Conservation (phyloP, 1,284 basidiomycete genomes). For the Boletus subluridellus region DNA sequence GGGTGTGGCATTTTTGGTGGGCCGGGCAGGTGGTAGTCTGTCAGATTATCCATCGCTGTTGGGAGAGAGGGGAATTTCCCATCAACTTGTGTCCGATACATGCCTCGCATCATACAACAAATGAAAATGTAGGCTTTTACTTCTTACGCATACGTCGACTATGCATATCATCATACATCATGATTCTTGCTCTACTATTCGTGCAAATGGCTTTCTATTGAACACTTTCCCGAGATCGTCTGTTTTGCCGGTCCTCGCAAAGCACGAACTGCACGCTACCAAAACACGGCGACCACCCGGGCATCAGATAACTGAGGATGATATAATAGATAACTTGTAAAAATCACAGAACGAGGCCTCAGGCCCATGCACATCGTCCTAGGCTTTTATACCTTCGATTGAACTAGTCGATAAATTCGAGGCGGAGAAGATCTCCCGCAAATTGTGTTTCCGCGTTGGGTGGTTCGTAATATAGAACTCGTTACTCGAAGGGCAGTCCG, state of each 20-base stretch:
- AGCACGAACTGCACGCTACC: background rate
- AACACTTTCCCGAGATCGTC: background rate
- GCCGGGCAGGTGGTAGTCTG: conserved; percentile 1
- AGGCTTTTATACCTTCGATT: background rate
- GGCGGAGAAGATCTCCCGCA: background rate
- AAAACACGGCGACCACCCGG: background rate
- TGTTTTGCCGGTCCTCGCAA: background rate
- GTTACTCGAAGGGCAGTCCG: too few relatives aligned
- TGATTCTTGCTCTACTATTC: background rate
- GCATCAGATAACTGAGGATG: background rate
- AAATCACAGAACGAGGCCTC: background rate
- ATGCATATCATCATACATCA: conserved; percentile 10
- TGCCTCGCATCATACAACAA: conserved; percentile 7
- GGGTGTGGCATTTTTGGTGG: background rate
- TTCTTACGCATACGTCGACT: conserved; percentile 17
- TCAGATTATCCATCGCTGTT: background rate
- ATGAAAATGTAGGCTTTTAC: conserved; percentile 23
- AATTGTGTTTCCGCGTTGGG: background rate
- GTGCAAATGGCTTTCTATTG: background rate
- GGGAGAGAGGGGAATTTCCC: background rate
- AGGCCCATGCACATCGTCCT: background rate
- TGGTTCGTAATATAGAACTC: too few relatives aligned
- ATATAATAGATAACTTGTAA: background rate
- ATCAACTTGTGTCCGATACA: conserved; percentile 6
- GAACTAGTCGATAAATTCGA: background rate